phyloP scores from a whole-genome alignment of 2,329 filamentous ascomycete species.

The Pestalotiopsis sp. region DNA sequence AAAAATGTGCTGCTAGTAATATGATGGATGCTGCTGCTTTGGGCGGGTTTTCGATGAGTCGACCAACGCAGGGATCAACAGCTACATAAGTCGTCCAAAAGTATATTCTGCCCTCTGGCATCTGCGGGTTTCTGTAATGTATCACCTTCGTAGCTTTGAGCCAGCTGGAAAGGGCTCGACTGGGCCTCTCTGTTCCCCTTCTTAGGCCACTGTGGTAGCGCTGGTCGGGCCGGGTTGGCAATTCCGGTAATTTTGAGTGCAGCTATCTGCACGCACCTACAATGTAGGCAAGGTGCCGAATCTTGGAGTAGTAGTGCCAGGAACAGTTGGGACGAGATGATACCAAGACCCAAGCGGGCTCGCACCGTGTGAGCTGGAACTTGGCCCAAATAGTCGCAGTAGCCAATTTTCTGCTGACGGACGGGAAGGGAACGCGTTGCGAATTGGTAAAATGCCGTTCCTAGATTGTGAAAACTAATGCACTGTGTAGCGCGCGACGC shows the following conservation, averaged over 20 bases:
- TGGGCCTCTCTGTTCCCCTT: too few relatives aligned
- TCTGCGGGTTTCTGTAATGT: too few relatives aligned
- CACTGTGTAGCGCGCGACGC: not conserved
- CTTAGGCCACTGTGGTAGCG: too few relatives aligned
- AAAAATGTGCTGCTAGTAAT: too few relatives aligned
- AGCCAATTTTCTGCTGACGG: not conserved
- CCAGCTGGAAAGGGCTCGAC: too few relatives aligned
- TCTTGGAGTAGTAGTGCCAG: not conserved
- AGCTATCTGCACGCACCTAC: not conserved
- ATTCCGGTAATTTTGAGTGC: not conserved
- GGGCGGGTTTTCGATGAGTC: too few relatives aligned
- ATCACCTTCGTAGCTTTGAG: too few relatives aligned
- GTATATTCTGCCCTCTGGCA: too few relatives aligned
- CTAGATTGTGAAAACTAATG: not conserved
- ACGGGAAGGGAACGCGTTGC: not conserved
- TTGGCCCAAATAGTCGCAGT: not conserved
- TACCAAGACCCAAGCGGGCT: not conserved
- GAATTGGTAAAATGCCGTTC: not conserved
- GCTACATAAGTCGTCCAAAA: too few relatives aligned
- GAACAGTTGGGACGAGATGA: conserved; percentile 2
- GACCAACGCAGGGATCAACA: too few relatives aligned
- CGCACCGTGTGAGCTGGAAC: not conserved
- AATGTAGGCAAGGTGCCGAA: not conserved
- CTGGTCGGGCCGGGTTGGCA: too few relatives aligned
- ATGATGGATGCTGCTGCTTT: too few relatives aligned